Base-by-base conservation (phyloP, 2,329 filamentous ascomycete species). In the Ceratocystiopsis minuta region DNA sequence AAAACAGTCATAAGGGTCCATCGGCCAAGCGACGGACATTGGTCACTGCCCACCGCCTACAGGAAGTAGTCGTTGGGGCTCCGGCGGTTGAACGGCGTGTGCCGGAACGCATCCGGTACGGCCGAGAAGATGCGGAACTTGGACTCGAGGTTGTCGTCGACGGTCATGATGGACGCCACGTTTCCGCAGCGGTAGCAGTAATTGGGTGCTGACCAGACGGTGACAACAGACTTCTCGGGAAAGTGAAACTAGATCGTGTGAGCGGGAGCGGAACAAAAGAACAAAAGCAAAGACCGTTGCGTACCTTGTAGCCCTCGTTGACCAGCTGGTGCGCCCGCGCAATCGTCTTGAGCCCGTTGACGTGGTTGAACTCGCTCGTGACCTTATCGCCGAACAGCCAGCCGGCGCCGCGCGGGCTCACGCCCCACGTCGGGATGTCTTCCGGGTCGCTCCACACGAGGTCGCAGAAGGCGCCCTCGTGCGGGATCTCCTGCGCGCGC, bases 351-450 rank as follows among this genome's bases (percentile, higher is more conserved):
- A 98, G 82, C 46, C 80, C 84, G 59, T 98, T 98, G 53, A 98
- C 87, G 54, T 95, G 84, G 48, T 98, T 78, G 60, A 98, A 98
- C 58, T 98, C 95, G 50, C 80, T 90, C 37, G 95, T 90, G 16
- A 98, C 90, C 63, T 96, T 92, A 43, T 90, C 86, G 32, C 90
- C 90, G 59, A 98, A 98, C 1, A 93, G 84, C 67, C 95, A 98
- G 1, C 90, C 90, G n/a, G 90, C 90, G 33, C 90, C 90, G 52
- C 90, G 73, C 9, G 90, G 90, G 44, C 85, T 94, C 45, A 98
- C 75, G 15, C 84, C 88, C 70, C 95, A 98, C 49, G 95, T 92
- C 54, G 96, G 88, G 39, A 92, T 78, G 51, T 98, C 90, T 55
- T 98, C 90, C 1, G 90, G 90, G 57, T 98, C 90, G 42, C 85